These are phyloP conservation scores for Scedosporium dehoogii DNA, from an alignment of 2,329 filamentous ascomycete species.

Conservation along the genomic window DNA sequence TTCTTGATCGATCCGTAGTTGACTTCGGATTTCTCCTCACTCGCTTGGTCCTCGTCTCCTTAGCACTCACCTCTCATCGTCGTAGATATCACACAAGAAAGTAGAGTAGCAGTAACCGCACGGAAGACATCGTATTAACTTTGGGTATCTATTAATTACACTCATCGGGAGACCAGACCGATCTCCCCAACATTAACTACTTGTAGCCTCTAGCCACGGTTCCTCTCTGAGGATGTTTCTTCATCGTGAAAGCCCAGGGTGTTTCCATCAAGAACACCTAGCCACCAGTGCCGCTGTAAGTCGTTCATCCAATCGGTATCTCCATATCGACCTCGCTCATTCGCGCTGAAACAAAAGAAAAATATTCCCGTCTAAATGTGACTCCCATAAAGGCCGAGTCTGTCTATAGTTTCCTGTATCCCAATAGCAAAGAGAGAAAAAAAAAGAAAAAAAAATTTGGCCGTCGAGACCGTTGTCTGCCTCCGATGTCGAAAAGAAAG, in stretches of 20 bases:
- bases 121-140: background rate
- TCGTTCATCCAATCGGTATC: background rate
- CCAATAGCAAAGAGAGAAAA: background rate
- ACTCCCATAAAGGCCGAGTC: background rate
- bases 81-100: background rate
- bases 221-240: background rate
- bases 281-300: conserved; percentile 2
- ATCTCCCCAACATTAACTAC: background rate
- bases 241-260: background rate
- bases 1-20: no score
- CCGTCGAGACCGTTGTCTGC: background rate
- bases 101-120: background rate
- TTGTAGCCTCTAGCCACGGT: background rate
- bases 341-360: background rate
- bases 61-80: no score
- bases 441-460: background rate
- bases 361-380: background rate
- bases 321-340: background rate
- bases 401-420: background rate
- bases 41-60: no score
- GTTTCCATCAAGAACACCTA: background rate
- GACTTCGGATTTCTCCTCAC: no score
- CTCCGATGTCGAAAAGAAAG: background rate
- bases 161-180: background rate
- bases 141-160: conserved; percentile 5